Evolutionary conservation across 257 asterid species (phyloP), one percentile per base, ranked within the genome.

Genomic region (Lycium barbarum): DNA sequence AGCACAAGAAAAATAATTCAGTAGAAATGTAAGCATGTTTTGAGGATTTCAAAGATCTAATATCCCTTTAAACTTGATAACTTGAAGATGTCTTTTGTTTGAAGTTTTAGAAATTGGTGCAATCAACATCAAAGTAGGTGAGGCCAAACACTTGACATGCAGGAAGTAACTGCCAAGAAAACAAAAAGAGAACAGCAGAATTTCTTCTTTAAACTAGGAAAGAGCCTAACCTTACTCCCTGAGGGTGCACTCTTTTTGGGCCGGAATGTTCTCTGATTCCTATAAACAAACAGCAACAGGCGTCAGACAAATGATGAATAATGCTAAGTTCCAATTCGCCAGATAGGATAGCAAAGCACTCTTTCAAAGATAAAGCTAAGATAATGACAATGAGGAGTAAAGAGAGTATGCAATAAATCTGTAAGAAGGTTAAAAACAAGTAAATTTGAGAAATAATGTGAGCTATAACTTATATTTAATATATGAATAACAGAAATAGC

Each of bases 231-330:
- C 99, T 95, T 95, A 91, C 95, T 95, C 90, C 99, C 99, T 12
- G 99, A 95, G 15, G 98, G 98, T 36, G 98, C 97, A 90, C 95
- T 94, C 86, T 95, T 94, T 84, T 95, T 95, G 80, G 99, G 99
- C 70, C 99, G 97, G 90, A 95, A 95, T 6, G 99, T 95, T 88
- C 94, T 91, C 87, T 95, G 99, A 73, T 94, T 95, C 94, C 99
- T 95, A 93, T 58, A 57, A 20, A 88, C 79, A 83, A 82, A 71
- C 47, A 89, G 59, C 84, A 87, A 84, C 66, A 73, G 84, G 83
- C 63, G 59, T 13, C 59, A 62, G 57, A 78, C 53, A 47, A 78
- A 26, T 1, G 33, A 54, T 35, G 65, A 78, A 26, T 1, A 53
- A 54, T 35, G 49, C 13, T 51, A 51, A 3, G 13, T 76, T 13